Conservation (phyloP, 108 stramenopile species). For the Skeletonema tropicum region DNA sequence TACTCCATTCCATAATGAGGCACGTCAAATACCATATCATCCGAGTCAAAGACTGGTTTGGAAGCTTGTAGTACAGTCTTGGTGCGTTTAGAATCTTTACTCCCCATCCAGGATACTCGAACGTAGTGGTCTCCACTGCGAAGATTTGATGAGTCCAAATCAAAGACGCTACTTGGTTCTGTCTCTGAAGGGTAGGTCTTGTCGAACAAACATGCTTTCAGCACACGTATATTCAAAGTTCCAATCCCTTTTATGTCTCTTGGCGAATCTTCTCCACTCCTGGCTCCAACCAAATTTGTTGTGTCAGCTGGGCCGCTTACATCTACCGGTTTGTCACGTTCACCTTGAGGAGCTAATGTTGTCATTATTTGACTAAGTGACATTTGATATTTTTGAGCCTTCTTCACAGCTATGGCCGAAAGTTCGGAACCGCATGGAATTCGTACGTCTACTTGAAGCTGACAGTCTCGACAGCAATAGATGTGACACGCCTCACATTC, state of each 20-base stretch:
- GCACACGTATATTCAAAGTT: constrained; percentile 53
- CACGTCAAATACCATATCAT: constrained; percentile 63
- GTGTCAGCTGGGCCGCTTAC: background rate
- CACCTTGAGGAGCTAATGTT: constrained; percentile 40
- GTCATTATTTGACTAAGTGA: constrained; percentile 58
- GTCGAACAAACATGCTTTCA: constrained; percentile 69
- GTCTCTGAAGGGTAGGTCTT: constrained; percentile 57
- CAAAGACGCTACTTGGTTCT: constrained; percentile 46
- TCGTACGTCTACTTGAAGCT: constrained; percentile 73
- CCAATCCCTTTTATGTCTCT: constrained; percentile 60
- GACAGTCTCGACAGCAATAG: constrained; percentile 81
- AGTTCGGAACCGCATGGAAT: constrained; percentile 75
- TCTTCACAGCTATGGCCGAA: constrained; percentile 56
- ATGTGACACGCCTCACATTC: constrained; percentile 80
- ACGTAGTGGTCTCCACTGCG: constrained; percentile 82
- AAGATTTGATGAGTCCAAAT: constrained; percentile 30
- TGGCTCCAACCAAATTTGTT: background rate
- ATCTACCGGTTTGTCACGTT: background rate
- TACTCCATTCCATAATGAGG: constrained; percentile 82
- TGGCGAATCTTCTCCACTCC: background rate
- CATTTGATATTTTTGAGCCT: constrained; percentile 63
- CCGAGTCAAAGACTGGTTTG: constrained; percentile 72
- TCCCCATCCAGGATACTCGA: constrained; percentile 66
- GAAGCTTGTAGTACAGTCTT: constrained; percentile 69
- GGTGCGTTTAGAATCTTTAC: constrained; percentile 57